Percentiles rank a stretch among this genome's conserved stretches.
Conservation (phyloP, 2,329 filamentous ascomycete genomes). For the Corynespora cassiicola region DNA sequence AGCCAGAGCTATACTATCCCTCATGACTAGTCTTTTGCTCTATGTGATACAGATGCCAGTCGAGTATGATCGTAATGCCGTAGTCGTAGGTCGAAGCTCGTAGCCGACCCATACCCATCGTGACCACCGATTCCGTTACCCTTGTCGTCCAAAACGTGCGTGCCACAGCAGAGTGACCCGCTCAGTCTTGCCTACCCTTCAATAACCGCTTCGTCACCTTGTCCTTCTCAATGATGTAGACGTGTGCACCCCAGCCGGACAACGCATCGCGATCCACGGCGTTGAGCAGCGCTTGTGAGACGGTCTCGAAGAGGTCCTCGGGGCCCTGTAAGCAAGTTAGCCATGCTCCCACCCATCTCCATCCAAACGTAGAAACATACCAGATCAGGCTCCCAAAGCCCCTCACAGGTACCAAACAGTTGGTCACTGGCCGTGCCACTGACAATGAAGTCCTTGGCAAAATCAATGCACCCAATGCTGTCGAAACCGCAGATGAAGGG, state of each 20-base stretch:
- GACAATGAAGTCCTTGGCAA: conserved; percentile 99
- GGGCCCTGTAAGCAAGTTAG: conserved; percentile 65
- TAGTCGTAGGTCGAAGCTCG: conserved; percentile 1
- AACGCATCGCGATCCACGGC: conserved; percentile 96
- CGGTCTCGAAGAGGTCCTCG: conserved; percentile 97
- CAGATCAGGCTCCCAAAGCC: conserved; percentile 96
- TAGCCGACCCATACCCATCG: too few species aligned
- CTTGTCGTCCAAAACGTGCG: conserved; percentile 18
- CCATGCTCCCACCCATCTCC: not conserved
- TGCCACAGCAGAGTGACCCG: conserved; percentile 10
- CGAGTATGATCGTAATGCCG: conserved; percentile 9
- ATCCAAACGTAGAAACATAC: conserved; percentile 59
- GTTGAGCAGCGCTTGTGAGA: conserved; percentile 93
- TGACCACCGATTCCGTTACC: too few species aligned
- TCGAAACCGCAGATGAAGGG: conserved; percentile 99
- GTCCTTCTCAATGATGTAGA: conserved; percentile 99
- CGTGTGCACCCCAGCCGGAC: conserved; percentile 97
- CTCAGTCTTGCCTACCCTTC: conserved; percentile 89
- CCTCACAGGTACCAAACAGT: conserved; percentile 98
- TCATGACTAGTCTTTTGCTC: conserved; percentile 5
- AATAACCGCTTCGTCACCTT: conserved; percentile 99
- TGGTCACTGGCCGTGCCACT: conserved; percentile 95
- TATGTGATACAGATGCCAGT: conserved; percentile 21
- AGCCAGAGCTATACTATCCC: conserved; percentile 11
- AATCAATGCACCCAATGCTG: conserved; percentile 99